Evolutionary conservation across 1,284 basidiomycete genomes (phyloP).

Genomic region (Fomes fomentarius): DNA sequence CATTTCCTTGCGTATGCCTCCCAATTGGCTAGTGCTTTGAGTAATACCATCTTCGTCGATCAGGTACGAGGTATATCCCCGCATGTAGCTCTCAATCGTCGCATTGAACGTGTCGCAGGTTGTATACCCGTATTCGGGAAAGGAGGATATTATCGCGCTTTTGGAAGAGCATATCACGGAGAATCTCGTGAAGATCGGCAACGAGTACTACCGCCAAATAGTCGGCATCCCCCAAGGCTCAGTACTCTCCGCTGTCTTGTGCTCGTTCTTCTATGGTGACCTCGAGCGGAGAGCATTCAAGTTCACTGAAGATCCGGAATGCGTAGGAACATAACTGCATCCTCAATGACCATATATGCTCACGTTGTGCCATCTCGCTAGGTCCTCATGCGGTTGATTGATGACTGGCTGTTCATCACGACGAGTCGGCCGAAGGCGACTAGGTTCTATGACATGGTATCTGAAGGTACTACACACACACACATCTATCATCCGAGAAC

Average conservation of each 20-base stretch:
- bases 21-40: constrained; percentile 64
- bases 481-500: no score
- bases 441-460: constrained; percentile 80
- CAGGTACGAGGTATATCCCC: constrained; percentile 49
- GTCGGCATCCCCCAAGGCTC: constrained; percentile 98
- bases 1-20: constrained; percentile 74
- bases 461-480: no score
- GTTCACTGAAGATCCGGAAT: constrained; percentile 61
- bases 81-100: background rate
- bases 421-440: constrained; percentile 66
- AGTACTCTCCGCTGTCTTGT: constrained; percentile 86
- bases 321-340: no score
- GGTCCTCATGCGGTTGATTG: constrained; percentile 85
- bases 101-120: constrained; percentile 42
- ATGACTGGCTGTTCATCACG: constrained; percentile 93
- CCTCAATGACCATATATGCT: no score
- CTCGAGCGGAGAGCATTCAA: constrained; percentile 72
- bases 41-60: constrained; percentile 86
- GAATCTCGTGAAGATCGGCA: constrained; percentile 91
- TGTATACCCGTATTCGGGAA: constrained; percentile 59
- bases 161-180: constrained; percentile 89
- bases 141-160: constrained; percentile 68
- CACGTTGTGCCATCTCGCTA: no score
- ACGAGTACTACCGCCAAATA: constrained; percentile 80
- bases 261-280: constrained; percentile 93